phyloP scores from a whole-genome alignment of 192 early-diverging fungal genomes.

The Coemansia sp. region DNA sequence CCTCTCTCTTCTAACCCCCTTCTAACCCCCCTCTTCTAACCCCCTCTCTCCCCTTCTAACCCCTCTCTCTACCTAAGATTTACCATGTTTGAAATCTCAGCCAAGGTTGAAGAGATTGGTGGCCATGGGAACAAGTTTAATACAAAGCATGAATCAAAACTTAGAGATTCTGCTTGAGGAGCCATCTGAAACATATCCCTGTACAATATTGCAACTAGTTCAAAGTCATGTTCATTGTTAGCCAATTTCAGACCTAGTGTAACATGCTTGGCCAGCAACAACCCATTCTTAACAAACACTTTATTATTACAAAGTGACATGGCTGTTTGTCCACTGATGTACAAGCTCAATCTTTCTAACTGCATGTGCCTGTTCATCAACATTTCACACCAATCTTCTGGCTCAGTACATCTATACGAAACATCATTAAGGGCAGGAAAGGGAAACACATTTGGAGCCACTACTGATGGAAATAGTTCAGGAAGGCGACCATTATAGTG shows the following conservation, averaged over 20 bases:
- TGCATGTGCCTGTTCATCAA: background rate
- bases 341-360: background rate
- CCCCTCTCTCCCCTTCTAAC: too few relatives aligned
- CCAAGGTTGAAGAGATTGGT: background rate
- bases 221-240: background rate
- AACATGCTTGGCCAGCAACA: background rate
- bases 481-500: background rate
- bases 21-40: too few relatives aligned
- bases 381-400: background rate
- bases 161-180: background rate
- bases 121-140: background rate
- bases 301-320: background rate
- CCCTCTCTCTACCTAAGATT: too few relatives aligned
- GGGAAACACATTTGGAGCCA: background rate
- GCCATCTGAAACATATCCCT: background rate
- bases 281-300: background rate
- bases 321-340: background rate
- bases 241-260: background rate
- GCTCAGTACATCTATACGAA: too few relatives aligned
- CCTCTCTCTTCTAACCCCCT: too few relatives aligned
- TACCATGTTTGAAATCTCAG: background rate
- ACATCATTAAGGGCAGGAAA: background rate
- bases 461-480: background rate
- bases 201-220: background rate
- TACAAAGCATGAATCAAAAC: background rate